A percentile compares a stretch with the other conserved stretches of the same genome.
Conservation (phyloP, 768 basidiomycete genomes). For the Lyophyllum semitale region DNA sequence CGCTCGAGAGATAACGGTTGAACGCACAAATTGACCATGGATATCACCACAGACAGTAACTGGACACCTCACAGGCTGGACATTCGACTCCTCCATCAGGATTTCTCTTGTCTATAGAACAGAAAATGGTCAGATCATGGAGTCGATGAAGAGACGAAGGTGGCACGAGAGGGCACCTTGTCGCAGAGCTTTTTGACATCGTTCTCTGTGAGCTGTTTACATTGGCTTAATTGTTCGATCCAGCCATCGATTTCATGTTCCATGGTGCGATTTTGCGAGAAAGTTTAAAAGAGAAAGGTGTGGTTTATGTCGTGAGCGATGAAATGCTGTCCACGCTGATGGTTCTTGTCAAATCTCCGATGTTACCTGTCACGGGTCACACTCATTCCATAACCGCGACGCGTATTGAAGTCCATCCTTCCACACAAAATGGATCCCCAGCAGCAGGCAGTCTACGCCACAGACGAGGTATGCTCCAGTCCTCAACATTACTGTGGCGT, state of each 20-base stretch:
- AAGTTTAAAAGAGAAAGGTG: constrained; percentile 24
- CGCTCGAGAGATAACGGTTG: constrained; percentile 18
- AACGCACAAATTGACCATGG: constrained; percentile 98
- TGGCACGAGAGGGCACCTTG: constrained; percentile 62
- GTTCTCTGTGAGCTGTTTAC: constrained; percentile 93
- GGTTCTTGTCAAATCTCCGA: constrained; percentile 25
- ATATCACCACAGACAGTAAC: constrained; percentile 99
- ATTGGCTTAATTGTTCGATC: constrained; percentile 96
- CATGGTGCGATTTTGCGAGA: constrained; percentile 39
- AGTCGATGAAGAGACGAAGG: constrained; percentile 7
- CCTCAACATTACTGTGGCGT: neutral
- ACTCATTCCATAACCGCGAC: constrained; percentile 31
- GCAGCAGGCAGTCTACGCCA: constrained; percentile 78
- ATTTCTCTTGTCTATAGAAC: constrained; percentile 87
- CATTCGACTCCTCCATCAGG: constrained; percentile 98
- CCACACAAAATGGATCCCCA: constrained; percentile 37
- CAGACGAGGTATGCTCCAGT: constrained; percentile 66
- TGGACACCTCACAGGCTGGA: constrained; percentile 97
- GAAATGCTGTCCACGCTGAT: constrained; percentile 34
- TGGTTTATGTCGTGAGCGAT: constrained; percentile 32
- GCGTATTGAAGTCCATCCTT: constrained; percentile 20
- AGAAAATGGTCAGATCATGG: constrained; percentile 23
- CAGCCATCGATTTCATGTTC: constrained; percentile 90
- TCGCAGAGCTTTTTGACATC: constrained; percentile 99
- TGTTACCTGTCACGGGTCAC: constrained; percentile 36